Evolutionary conservation across 208 protist genomes (phyloP).

Genomic region (Tritrichomonas foetus): DNA sequence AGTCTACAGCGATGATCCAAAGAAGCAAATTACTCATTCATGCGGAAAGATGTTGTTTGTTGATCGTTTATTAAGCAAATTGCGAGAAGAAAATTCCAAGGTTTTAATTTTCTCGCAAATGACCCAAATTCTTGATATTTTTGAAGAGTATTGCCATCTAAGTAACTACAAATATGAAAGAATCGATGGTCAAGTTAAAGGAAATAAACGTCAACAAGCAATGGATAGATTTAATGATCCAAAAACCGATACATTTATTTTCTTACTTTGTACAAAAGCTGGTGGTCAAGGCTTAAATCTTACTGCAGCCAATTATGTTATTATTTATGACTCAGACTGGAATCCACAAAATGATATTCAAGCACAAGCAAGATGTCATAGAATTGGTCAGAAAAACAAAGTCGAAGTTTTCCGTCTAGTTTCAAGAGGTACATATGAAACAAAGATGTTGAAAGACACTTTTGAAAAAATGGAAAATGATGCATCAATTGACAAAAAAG

Average conservation of each 20-base stretch:
- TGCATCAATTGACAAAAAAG: conserved; percentile 60
- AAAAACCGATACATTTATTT: conserved; percentile 58
- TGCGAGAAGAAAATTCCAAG: conserved; percentile 67
- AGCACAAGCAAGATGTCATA: conserved; percentile 80
- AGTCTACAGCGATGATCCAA: background rate
- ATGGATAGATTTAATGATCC: conserved; percentile 57
- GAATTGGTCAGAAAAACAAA: conserved; percentile 81
- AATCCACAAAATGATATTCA: conserved; percentile 95
- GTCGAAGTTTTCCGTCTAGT: background rate
- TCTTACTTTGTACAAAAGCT: conserved; percentile 67
- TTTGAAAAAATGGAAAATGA: conserved; percentile 75
- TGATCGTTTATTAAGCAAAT: conserved; percentile 54
- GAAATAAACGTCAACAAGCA: conserved; percentile 50
- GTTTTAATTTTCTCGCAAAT: conserved; percentile 98
- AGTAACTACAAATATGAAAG: conserved; percentile 45
- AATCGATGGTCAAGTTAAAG: conserved; percentile 45
- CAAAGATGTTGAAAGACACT: conserved; percentile 73
- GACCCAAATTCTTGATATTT: conserved; percentile 57
- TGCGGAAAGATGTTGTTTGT: conserved; percentile 47
- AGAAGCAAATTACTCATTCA: background rate
- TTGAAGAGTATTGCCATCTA: conserved; percentile 51
- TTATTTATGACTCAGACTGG: conserved; percentile 80
- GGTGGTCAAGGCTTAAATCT: conserved; percentile 73
- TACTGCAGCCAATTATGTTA: conserved; percentile 68
- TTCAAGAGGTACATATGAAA: conserved; percentile 75